Base-by-base conservation (phyloP, 23 red algal genomes). In the Gracilaria domingensis region DNA sequence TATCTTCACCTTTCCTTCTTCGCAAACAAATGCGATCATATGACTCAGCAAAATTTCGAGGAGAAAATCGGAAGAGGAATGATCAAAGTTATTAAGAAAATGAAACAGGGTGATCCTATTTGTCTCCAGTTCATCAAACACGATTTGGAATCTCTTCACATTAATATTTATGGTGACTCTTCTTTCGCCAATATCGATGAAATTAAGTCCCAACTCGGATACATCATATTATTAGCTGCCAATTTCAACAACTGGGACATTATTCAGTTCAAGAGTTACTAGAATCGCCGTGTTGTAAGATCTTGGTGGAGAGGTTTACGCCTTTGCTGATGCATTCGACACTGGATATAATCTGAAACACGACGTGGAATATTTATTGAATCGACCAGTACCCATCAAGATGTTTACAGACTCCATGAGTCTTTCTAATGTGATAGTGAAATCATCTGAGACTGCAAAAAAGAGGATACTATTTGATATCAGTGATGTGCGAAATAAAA, bases 121-220 rank as follows among this genome's bases (percentile, higher is more conserved):
- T n/a, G 45, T 9, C 8, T 30, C 1, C 0, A 36, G 13, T 75
- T 54, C 40, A 6, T 26, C 4, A 24, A 44, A n/a, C 26, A 76
- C 0, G 66, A 88, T 51, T 8, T 21, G n/a, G 2, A 74, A 34
- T 71, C 84, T 0, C 20, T 76, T 0, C 35, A 20, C 11, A 40
- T 88, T 20, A 20, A 20, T 1, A 66, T 57, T 7, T 75, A 88
- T 57, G 28, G 59, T 20, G 66, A 88, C 26, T 39, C 84, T 47
- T 76, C 84, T 12, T 88, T 88, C 20, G 64, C 84, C 3, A 75
- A 75, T 75, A 70, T 30, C 35, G 37, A 48, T 17, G 84, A 88
- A 25, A 8, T 49, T 9, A 71, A 60, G 1, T 55, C 17, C 16
- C 84, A 88, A 34, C 35, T 88, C 2, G 84, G 66, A 58, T 76